phyloP scores from a whole-genome alignment of 495 filamentous ascomycete genomes.

The Penicillium desertorum region DNA sequence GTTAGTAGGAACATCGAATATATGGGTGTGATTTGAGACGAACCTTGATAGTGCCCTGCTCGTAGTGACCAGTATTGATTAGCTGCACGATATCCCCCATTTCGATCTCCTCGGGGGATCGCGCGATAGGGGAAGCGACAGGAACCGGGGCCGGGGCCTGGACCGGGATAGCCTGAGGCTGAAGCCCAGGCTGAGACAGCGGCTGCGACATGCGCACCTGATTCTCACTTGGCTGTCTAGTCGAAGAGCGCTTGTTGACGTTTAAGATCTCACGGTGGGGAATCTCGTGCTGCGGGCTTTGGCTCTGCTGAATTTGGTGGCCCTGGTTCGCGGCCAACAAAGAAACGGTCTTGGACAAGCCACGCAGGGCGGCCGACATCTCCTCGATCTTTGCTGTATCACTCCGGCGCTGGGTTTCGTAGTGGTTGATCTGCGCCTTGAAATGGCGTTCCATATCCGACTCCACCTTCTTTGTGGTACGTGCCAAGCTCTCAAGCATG shows the following conservation, averaged over 20 bases:
- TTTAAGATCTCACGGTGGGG: background rate
- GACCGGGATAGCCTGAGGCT: constrained; percentile 21
- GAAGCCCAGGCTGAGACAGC: constrained; percentile 20
- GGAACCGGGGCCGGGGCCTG: constrained; percentile 7
- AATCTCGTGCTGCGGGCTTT: constrained; percentile 46
- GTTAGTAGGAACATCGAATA: constrained; percentile 11
- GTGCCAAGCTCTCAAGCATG: constrained; percentile 60
- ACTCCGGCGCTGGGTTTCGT: constrained; percentile 66
- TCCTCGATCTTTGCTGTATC: constrained; percentile 82
- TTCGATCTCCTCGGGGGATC: constrained; percentile 63
- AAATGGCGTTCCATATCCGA: constrained; percentile 65
- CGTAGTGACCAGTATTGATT: constrained; percentile 64
- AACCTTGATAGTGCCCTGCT: constrained; percentile 68
- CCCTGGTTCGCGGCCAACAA: constrained; percentile 66
- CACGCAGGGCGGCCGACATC: constrained; percentile 67
- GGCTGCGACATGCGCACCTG: constrained; percentile 14
- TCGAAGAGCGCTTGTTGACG: constrained; percentile 16
- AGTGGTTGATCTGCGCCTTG: constrained; percentile 58
- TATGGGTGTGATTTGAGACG: constrained; percentile 16
- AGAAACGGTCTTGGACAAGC: constrained; percentile 69
- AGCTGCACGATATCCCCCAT: constrained; percentile 61
- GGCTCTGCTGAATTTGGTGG: constrained; percentile 54
- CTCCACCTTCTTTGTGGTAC: constrained; percentile 59
- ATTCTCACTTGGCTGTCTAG: constrained; percentile 11
- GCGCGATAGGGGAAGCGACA: constrained; percentile 21